Base-by-base conservation (phyloP, 1,139 yeast genomes). In the Hyphopichia buzzinii region DNA sequence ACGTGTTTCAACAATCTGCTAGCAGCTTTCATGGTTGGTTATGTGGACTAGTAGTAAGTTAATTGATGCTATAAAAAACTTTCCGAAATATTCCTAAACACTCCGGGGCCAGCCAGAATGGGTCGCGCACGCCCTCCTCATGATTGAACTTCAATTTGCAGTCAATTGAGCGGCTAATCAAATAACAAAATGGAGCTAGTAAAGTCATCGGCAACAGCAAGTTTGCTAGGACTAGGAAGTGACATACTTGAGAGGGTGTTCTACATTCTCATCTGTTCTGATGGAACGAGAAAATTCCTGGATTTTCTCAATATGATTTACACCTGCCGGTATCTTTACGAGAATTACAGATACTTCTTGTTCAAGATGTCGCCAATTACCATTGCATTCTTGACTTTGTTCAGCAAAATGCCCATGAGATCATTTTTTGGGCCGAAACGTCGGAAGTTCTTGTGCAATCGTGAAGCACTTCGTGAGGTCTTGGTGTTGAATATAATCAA, bases 1-100 rank as follows among this genome's bases (percentile, higher is more conserved):
- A 67, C 68, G 54, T 76, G 65, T 41, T 67, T 64, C 39, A 66
- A 56, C 44, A 69, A 54, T 40, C 60, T 50, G 29, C 50, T 44
- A 17, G 65, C 47, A 31, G 54, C 52, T 52, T 53, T 64, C 72
- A 65, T 64, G 36, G 35, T 47, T 31, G n/a, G n/a, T n/a, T n/a
- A n/a, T n/a, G n/a, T n/a, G n/a, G n/a, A n/a, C n/a, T n/a, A n/a
- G n/a, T n/a, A n/a, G n/a, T n/a, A n/a, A n/a, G n/a, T n/a, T n/a
- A n/a, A n/a, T n/a, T n/a, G n/a, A n/a, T n/a, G n/a, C n/a, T n/a
- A n/a, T n/a, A 23, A 31, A 4, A 29, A 25, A 13, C 25, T 31
- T 3, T 14, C 26, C 12, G 34, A 31, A 17, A 26, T 11, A 8
- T 11, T 31, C 10, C 17, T 31, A 21, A 10, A 14, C 12, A 10